Evolutionary conservation across 371 early-diverging fungal genomes (phyloP).

Genomic region (Mucor racemosus): DNA sequence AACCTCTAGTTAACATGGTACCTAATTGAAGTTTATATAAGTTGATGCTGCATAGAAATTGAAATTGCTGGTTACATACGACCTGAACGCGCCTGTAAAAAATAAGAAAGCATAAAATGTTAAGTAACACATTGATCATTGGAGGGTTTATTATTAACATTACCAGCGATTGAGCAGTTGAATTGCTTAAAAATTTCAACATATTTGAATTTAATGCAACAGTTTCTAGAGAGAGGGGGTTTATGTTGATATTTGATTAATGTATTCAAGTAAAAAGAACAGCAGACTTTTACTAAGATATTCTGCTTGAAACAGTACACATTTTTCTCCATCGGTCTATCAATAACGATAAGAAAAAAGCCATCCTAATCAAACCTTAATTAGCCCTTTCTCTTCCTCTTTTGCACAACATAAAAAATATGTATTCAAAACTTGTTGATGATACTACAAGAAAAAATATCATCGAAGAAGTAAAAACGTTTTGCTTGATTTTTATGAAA

Average conservation of each 20-base stretch:
- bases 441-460: constrained; percentile 12
- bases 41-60: neutral
- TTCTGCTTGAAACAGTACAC: too few species aligned
- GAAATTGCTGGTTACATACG: neutral
- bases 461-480: constrained; percentile 16
- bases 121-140: neutral
- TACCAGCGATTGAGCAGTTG: neutral
- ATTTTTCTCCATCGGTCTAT: neutral
- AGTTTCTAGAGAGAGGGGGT: too few species aligned
- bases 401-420: neutral
- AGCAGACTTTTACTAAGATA: too few species aligned
- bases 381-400: neutral
- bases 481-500: neutral
- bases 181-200: neutral
- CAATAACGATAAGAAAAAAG: neutral
- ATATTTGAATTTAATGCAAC: neutral
- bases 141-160: neutral
- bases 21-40: neutral
- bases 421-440: constrained; percentile 22
- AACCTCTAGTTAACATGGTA: constrained; percentile 25
- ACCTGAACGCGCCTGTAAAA: neutral
- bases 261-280: too few species aligned
- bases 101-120: neutral
- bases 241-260: too few species aligned
- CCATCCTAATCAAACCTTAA: neutral